Conservation (phyloP, 1,139 yeast species). For the Insectozyma bohioensis region DNA sequence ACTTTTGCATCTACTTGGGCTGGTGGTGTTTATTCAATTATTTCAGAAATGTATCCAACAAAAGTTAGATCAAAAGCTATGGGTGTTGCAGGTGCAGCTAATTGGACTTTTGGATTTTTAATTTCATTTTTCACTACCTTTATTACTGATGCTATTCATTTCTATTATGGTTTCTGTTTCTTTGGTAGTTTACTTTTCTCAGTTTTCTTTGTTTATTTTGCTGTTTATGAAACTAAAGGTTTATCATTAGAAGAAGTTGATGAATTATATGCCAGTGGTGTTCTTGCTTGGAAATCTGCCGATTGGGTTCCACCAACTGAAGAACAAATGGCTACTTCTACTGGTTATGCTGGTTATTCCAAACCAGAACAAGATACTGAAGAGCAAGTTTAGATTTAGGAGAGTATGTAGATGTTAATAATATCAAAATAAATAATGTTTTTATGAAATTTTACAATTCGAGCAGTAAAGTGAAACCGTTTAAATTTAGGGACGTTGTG, state of each 20-base stretch:
- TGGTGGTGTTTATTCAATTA: conserved; percentile 75
- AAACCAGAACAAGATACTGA: conserved; percentile 21
- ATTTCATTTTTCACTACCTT: conserved; percentile 77
- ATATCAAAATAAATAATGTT: no score
- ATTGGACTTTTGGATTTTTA: conserved; percentile 79
- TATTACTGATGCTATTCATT: conserved; percentile 45
- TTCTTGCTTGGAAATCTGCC: conserved; percentile 48
- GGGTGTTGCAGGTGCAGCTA: conserved; percentile 70
- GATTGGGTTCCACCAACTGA: conserved; percentile 44
- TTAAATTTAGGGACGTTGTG: no score
- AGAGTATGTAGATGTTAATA: no score
- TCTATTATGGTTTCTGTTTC: conserved; percentile 71
- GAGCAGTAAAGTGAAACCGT: no score
- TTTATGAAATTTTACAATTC: no score
- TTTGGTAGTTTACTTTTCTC: conserved; percentile 65
- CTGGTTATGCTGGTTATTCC: conserved; percentile 23
- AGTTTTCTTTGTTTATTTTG: conserved; percentile 50
- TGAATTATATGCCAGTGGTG: conserved; percentile 50
- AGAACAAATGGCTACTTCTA: conserved; percentile 30
- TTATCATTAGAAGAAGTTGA: conserved; percentile 64
- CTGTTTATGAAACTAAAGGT: conserved; percentile 64
- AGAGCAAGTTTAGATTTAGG: conserved; percentile 17
- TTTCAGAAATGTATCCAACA: conserved; percentile 77
- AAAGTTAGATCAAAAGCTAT: conserved; percentile 80
- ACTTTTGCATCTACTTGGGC: conserved; percentile 64